Evolutionary conservation across 805 yeast species (phyloP).

Genomic region (Yarrowia divulgata): DNA sequence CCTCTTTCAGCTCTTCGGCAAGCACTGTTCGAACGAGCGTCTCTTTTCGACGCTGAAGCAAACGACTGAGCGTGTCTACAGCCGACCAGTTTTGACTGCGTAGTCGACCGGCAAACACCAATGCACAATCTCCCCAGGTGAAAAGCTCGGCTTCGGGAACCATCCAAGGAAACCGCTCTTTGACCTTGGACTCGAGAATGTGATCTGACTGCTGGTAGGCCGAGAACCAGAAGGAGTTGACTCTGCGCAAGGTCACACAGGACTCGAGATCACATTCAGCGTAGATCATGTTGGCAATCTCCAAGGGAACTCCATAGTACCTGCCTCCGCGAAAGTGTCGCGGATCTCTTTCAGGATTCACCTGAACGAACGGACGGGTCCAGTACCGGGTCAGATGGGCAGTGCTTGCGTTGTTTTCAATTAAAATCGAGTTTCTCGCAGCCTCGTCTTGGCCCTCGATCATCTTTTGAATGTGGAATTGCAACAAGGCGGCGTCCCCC

Average conservation of each 20-base stretch:
- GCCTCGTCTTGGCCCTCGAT: too few species aligned
- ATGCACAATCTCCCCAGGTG: conserved; percentile 1
- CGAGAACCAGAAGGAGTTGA: conserved; percentile 4
- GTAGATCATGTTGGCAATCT: neutral
- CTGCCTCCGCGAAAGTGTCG: neutral
- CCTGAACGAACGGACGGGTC: neutral
- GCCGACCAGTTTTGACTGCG: neutral
- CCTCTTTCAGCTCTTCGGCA: neutral
- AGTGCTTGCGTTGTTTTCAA: neutral
- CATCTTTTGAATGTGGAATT: too few species aligned
- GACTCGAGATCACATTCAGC: neutral
- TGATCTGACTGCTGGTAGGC: neutral
- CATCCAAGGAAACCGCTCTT: neutral
- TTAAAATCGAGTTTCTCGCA: neutral
- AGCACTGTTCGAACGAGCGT: neutral
- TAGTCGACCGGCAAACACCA: neutral
- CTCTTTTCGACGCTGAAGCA: too few species aligned
- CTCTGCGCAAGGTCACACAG: neutral
- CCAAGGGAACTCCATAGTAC: neutral
- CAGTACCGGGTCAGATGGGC: neutral
- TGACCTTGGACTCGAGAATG: neutral
- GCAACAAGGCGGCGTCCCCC: too few species aligned
- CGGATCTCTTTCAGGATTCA: neutral
- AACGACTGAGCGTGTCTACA: too few species aligned
- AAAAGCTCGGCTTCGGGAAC: neutral